These are phyloP conservation scores for Emericellopsis terricola DNA, from an alignment of 495 filamentous ascomycete species.

Conservation along the genomic window DNA sequence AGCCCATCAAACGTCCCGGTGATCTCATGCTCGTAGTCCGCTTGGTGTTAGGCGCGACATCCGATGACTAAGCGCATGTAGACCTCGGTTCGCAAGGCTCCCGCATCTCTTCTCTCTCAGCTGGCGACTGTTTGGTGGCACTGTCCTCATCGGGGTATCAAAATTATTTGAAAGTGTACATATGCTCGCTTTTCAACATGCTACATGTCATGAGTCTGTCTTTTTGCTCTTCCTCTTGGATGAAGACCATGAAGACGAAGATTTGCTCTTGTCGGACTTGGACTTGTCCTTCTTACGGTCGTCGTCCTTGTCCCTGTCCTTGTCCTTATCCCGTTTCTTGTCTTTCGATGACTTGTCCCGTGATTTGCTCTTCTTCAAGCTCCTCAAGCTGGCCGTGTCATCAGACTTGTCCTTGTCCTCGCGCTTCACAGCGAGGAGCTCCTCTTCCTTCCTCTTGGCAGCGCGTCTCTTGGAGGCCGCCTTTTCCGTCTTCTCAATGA, in stretches of 20 bases:
- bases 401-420: conserved; percentile 20
- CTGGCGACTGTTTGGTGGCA: too few species aligned
- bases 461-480: conserved; percentile 51
- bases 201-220: not conserved
- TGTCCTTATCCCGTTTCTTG: conserved; percentile 23
- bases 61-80: too few species aligned
- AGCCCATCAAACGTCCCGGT: too few species aligned
- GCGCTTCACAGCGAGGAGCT: conserved; percentile 25
- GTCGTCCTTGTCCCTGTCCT: conserved; percentile 7
- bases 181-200: not conserved
- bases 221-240: not conserved
- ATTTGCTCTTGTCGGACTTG: not conserved
- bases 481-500: conserved; percentile 71
- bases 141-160: too few species aligned
- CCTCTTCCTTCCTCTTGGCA: conserved; percentile 47
- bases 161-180: not conserved
- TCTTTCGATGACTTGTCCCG: conserved; percentile 13
- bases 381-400: conserved; percentile 24
- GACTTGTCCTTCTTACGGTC: conserved; percentile 6
- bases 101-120: too few species aligned
- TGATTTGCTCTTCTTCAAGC: conserved; percentile 21
- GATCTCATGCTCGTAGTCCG: too few species aligned
- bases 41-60: too few species aligned
- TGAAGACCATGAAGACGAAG: too few species aligned
- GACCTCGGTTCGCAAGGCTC: too few species aligned